Percentiles rank a stretch among this genome's conserved stretches.
phyloP scores from a whole-genome alignment of 176 grass and related monocot genomes.

The Luzula sylvatica region DNA sequence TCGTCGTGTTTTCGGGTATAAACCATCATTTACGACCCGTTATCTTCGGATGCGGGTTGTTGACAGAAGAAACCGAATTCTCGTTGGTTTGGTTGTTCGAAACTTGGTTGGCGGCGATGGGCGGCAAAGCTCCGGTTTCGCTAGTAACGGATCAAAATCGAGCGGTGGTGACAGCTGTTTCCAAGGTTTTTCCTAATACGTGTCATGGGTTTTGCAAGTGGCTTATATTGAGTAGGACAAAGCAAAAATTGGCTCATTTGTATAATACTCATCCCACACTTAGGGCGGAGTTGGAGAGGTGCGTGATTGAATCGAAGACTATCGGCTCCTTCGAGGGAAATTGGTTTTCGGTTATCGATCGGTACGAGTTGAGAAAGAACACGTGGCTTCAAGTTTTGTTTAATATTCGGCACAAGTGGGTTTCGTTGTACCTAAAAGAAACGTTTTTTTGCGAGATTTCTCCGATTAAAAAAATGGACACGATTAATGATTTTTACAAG shows the following conservation, averaged over 20 bases:
- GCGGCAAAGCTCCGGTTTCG: constrained; percentile 41
- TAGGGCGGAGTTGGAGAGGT: constrained; percentile 64
- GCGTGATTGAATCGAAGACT: constrained; percentile 59
- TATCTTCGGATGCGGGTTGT: constrained; percentile 71
- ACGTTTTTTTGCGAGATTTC: constrained; percentile 76
- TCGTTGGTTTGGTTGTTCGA: constrained; percentile 87
- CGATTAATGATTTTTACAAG: constrained; percentile 80
- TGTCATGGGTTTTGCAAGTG: constrained; percentile 81
- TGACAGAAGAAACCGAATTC: constrained; percentile 69
- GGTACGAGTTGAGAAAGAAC: constrained; percentile 77
- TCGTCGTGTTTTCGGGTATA: constrained; percentile 70
- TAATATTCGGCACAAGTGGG: constrained; percentile 79
- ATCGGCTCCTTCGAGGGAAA: constrained; percentile 46
- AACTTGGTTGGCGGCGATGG: constrained; percentile 79
- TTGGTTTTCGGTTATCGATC: constrained; percentile 64
- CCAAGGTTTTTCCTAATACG: constrained; percentile 60
- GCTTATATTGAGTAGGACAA: constrained; percentile 68
- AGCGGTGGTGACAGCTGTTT: constrained; percentile 56
- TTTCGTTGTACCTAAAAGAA: constrained; percentile 62
- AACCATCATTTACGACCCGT: constrained; percentile 87
- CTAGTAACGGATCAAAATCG: constrained; percentile 72
- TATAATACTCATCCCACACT: constrained; percentile 57
- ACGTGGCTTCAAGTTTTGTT: constrained; percentile 80
- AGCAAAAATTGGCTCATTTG: constrained; percentile 59
- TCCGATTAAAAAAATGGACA: constrained; percentile 52